Conservation (phyloP, 108 stramenopile genomes). For the Skeletonema menzelii region DNA sequence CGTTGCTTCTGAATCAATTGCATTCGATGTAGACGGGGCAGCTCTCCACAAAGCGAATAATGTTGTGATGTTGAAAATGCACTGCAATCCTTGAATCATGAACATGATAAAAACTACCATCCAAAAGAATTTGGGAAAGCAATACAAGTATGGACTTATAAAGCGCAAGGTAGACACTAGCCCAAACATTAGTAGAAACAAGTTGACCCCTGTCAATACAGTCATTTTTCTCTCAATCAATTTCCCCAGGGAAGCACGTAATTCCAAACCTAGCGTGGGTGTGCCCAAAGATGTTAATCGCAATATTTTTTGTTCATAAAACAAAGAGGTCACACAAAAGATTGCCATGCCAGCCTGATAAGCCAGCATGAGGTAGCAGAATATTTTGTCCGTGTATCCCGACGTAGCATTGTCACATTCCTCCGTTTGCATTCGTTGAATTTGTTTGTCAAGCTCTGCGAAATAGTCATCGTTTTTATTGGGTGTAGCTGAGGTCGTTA, state of each 20-base stretch:
- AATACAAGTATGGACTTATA: neutral
- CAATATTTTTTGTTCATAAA: slow-evolving; percentile 34
- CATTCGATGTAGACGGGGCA: neutral
- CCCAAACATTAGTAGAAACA: slow-evolving; percentile 8
- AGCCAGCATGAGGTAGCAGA: slow-evolving; percentile 8
- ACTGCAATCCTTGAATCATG: slow-evolving; percentile 18
- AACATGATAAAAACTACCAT: slow-evolving; percentile 6
- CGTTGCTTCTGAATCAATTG: neutral
- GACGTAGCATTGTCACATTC: slow-evolving; percentile 31
- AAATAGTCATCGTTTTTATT: slow-evolving; percentile 8
- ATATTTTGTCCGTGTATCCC: slow-evolving; percentile 21
- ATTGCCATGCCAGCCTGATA: slow-evolving; percentile 28
- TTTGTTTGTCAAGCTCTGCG: neutral
- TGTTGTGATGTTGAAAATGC: slow-evolving; percentile 14
- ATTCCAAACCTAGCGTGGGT: slow-evolving; percentile 15
- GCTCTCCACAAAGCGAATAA: slow-evolving; percentile 20
- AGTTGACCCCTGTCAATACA: slow-evolving; percentile 14
- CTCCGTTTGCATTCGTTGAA: slow-evolving; percentile 17
- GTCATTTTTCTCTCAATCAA: slow-evolving; percentile 41
- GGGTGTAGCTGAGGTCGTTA: neutral
- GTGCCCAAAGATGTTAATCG: slow-evolving; percentile 33
- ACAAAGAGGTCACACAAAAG: slow-evolving; percentile 16
- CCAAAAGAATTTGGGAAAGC: slow-evolving; percentile 36
- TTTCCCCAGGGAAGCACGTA: slow-evolving; percentile 19
- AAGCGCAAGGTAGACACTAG: neutral